Conservation (phyloP, 768 basidiomycete species). For the Boletus vermiculosoides region DNA sequence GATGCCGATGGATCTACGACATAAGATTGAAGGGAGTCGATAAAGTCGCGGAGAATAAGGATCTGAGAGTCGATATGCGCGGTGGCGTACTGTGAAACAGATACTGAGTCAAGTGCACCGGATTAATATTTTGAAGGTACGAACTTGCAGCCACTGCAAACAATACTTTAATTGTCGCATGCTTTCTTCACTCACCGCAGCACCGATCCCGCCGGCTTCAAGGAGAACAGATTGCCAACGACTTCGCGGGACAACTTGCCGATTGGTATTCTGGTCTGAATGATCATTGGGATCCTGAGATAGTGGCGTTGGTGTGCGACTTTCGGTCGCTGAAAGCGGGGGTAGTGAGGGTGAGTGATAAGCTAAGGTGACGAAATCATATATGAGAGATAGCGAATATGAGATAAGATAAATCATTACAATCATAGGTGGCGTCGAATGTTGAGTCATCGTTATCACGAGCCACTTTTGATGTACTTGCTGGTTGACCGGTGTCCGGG, state of each 20-base stretch:
- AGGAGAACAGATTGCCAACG: constrained; percentile 82
- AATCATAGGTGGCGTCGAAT: neutral
- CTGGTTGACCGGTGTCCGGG: neutral
- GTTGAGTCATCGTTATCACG: neutral
- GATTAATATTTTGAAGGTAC: constrained; percentile 20
- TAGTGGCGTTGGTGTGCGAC: constrained; percentile 24
- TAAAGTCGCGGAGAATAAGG: constrained; percentile 79
- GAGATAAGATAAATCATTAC: constrained; percentile 14
- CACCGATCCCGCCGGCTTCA: constrained; percentile 85
- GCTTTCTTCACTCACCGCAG: constrained; percentile 87
- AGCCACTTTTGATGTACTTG: neutral
- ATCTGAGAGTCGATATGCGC: constrained; percentile 87
- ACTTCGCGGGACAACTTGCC: constrained; percentile 68
- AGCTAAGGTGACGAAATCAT: constrained; percentile 2
- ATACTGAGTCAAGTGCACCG: neutral
- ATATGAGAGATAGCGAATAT: neutral
- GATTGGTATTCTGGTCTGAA: constrained; percentile 29
- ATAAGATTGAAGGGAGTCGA: constrained; percentile 57
- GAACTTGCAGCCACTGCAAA: constrained; percentile 82
- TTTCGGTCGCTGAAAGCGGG: constrained; percentile 7
- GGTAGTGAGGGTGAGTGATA: neutral
- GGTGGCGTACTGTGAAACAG: constrained; percentile 68
- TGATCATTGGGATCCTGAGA: constrained; percentile 16
- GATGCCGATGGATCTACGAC: constrained; percentile 25
- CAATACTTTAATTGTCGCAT: constrained; percentile 85